Conservation (phyloP, 164 flowering plant genomes). For the Brasenia schreberi region DNA sequence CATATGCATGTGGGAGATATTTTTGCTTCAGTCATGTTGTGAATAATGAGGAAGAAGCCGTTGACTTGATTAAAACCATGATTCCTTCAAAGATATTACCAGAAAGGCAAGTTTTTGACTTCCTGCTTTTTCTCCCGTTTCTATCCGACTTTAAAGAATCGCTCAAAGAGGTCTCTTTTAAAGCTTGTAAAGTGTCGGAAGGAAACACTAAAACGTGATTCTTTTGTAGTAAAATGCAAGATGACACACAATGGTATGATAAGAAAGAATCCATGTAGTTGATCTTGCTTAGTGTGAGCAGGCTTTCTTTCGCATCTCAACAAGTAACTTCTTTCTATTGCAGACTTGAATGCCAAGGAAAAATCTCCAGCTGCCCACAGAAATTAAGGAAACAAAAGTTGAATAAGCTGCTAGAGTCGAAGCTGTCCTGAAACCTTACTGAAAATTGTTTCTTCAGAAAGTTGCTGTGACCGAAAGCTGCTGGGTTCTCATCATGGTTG, state of each 20-base stretch:
- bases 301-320: too few species aligned
- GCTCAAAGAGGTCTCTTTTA: not conserved
- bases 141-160: not conserved
- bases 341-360: not conserved
- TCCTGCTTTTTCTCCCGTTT: not conserved
- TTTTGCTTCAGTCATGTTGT: conserved; percentile 45
- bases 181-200: too few species aligned
- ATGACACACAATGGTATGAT: too few species aligned
- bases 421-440: not conserved
- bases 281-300: too few species aligned
- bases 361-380: not conserved
- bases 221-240: too few species aligned
- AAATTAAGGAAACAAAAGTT: not conserved
- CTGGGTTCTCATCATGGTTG: not conserved
- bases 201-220: too few species aligned
- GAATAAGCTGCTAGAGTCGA: not conserved
- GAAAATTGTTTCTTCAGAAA: not conserved
- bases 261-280: too few species aligned
- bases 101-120: conserved; percentile 17
- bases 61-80: conserved; percentile 33
- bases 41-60: conserved; percentile 33
- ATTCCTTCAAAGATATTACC: conserved; percentile 44
- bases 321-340: not conserved
- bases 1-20: conserved; percentile 44
- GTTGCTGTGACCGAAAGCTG: not conserved